Evolutionary conservation across 129 eudicot genomes (phyloP).

Genomic region (Tagetes patula): DNA sequence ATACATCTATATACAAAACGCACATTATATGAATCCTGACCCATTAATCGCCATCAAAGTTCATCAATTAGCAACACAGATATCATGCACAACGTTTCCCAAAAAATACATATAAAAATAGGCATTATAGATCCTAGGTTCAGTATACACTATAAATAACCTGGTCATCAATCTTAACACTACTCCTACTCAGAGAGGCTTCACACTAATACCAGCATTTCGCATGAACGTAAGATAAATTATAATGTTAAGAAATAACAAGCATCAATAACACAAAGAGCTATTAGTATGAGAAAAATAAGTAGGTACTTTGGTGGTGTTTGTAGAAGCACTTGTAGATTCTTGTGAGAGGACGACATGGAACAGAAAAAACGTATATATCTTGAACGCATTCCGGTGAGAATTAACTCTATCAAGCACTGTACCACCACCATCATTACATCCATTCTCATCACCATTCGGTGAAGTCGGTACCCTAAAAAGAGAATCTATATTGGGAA

Average conservation of each 20-base stretch:
- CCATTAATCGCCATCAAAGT: not conserved
- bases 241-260: not conserved
- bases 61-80: not conserved
- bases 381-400: slow-evolving; percentile 79
- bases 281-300: slow-evolving; percentile 13
- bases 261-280: slow-evolving; percentile 1
- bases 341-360: slow-evolving; percentile 73
- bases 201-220: not conserved
- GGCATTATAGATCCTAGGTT: slow-evolving; percentile 4
- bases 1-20: not conserved
- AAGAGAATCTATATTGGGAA: slow-evolving; percentile 89
- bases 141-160: slow-evolving; percentile 5
- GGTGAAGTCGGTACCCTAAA: slow-evolving; percentile 40
- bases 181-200: not conserved
- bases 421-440: slow-evolving; percentile 25
- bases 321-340: slow-evolving; percentile 28
- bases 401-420: slow-evolving; percentile 56
- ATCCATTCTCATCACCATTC: slow-evolving; percentile 27
- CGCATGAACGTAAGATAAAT: not conserved
- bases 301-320: slow-evolving; percentile 42
- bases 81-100: slow-evolving; percentile 4
- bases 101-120: not conserved
- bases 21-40: not conserved
- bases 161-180: slow-evolving; percentile 12
- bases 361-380: slow-evolving; percentile 73